Conservation (phyloP, 352 stramenopile genomes). For the Globisporangium nagaii region DNA sequence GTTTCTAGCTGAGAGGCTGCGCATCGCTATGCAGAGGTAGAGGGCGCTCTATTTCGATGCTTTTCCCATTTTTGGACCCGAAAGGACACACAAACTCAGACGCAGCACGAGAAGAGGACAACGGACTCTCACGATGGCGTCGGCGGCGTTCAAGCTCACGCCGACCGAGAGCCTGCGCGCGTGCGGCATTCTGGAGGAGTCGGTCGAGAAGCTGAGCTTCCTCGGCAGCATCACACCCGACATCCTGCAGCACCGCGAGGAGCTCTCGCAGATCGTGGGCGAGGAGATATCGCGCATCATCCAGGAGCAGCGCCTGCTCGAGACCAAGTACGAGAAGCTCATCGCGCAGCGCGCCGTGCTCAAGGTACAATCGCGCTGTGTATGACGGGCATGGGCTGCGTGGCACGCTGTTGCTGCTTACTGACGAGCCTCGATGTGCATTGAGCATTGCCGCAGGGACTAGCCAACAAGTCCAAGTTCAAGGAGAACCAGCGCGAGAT, state of each 20-base stretch:
- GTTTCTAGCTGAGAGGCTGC: neutral
- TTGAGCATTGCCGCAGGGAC: slow-evolving; percentile 29
- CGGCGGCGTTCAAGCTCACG: slow-evolving; percentile 52
- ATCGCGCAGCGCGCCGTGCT: slow-evolving; percentile 81
- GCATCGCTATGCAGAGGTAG: neutral
- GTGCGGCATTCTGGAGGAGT: slow-evolving; percentile 85
- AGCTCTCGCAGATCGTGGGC: slow-evolving; percentile 89
- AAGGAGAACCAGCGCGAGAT: slow-evolving; percentile 92
- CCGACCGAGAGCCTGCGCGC: slow-evolving; percentile 63
- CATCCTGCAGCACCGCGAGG: slow-evolving; percentile 89
- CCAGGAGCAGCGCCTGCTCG: slow-evolving; percentile 83
- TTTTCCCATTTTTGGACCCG: neutral
- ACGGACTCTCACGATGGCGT: too few relatives aligned
- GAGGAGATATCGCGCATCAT: slow-evolving; percentile 93
- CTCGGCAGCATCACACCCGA: slow-evolving; percentile 89
- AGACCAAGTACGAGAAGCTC: slow-evolving; percentile 87
- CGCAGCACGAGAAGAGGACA: too few relatives aligned
- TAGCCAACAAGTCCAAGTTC: slow-evolving; percentile 92
- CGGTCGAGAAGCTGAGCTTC: slow-evolving; percentile 89
- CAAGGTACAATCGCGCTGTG: slow-evolving; percentile 34
- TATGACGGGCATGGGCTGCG: neutral
- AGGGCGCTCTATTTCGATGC: neutral
- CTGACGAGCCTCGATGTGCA: too few relatives aligned
- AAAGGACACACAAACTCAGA: too few relatives aligned
- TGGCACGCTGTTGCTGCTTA: too few relatives aligned